Conservation (phyloP, 1,139 yeast genomes). For the Saccharomyces hybrid region DNA sequence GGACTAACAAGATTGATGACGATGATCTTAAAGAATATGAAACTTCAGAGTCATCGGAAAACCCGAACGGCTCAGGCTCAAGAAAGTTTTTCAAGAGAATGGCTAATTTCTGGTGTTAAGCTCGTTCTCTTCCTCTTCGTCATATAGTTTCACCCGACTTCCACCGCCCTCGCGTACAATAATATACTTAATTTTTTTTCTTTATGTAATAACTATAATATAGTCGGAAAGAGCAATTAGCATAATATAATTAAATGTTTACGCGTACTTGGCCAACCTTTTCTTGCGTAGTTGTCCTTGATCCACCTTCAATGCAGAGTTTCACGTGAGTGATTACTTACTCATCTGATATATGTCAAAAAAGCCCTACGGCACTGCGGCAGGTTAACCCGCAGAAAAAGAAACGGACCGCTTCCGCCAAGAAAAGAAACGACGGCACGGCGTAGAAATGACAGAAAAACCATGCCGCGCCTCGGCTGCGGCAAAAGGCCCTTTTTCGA, state of each 20-base stretch:
- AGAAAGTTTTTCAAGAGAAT: background rate
- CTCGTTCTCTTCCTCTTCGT: background rate
- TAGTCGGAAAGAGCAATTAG: no score
- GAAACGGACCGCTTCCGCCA: background rate
- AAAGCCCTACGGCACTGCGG: no score
- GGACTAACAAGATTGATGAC: background rate
- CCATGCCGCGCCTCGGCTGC: background rate
- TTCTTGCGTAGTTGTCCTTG: no score
- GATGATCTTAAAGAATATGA: background rate
- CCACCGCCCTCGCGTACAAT: background rate
- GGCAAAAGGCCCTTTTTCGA: background rate
- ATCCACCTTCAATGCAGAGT: no score
- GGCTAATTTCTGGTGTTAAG: background rate
- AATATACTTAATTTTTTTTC: background rate
- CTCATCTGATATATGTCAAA: background rate
- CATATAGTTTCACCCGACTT: background rate
- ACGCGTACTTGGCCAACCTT: no score
- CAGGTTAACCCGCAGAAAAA: background rate
- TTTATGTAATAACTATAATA: no score
- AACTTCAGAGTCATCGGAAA: background rate
- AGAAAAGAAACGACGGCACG: background rate
- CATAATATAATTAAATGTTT: no score
- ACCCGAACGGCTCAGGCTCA: background rate
- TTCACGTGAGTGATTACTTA: background rate
- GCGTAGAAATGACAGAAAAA: background rate